Evolutionary conservation across 208 protist genomes (phyloP).

Genomic region (Perkinsela sp.): DNA sequence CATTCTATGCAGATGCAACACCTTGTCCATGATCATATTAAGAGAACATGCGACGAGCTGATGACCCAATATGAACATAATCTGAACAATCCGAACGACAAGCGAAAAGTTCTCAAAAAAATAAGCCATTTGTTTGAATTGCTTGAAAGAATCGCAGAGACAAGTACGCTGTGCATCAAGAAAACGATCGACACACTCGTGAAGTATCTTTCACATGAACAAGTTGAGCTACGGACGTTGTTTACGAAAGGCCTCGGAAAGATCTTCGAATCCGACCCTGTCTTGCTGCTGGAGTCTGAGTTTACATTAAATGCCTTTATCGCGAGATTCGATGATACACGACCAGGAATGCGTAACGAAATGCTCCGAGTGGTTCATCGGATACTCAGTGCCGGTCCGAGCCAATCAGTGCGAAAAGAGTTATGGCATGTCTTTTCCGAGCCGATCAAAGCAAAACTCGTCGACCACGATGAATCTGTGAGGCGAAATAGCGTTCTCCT

Average conservation of each 20-base stretch:
- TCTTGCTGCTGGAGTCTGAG: not conserved
- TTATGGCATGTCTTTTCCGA: not conserved
- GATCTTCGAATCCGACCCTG: not conserved
- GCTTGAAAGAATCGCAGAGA: not conserved
- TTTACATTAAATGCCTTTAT: not conserved
- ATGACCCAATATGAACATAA: not conserved
- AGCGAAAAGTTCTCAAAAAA: not conserved
- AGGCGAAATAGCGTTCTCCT: not conserved
- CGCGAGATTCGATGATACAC: not conserved
- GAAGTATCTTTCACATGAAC: not conserved
- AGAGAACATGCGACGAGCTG: not conserved
- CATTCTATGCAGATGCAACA: not conserved
- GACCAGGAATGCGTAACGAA: not conserved
- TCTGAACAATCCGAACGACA: not conserved
- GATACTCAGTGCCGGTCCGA: not conserved
- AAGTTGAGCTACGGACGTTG: not conserved
- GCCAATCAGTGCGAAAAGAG: not conserved
- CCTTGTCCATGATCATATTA: not conserved
- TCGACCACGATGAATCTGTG: not conserved
- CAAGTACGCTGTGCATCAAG: not conserved
- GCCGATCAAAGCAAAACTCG: not conserved
- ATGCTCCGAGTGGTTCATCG: not conserved
- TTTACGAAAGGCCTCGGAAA: not conserved
- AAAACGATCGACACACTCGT: not conserved
- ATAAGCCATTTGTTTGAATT: not conserved